phyloP scores from a whole-genome alignment of 768 basidiomycete species.

The Termitomyces sp. region DNA sequence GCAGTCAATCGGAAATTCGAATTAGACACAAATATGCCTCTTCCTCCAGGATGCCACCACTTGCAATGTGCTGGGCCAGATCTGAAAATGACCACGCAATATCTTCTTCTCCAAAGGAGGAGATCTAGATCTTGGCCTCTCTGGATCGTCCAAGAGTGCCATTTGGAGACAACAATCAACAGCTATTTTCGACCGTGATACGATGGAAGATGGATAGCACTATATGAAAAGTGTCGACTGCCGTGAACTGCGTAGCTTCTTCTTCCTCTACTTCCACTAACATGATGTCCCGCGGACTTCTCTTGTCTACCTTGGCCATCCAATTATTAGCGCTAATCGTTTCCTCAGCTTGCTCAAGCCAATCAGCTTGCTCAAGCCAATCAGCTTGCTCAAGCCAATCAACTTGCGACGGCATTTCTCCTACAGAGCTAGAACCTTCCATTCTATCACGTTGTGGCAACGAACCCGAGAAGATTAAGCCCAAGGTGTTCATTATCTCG shows the following conservation, averaged over 20 bases:
- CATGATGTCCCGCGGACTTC: not conserved
- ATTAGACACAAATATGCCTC: no score
- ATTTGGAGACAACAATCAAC: not conserved
- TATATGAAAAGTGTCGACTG: not conserved
- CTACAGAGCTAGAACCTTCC: not conserved
- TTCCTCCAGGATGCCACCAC: no score
- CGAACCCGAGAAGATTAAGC: not conserved
- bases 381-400: no score
- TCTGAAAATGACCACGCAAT: no score
- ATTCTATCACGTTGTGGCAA: not conserved
- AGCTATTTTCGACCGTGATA: not conserved
- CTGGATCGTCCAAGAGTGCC: not conserved
- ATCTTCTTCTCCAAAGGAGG: no score
- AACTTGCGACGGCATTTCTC: not conserved
- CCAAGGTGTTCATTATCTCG: constrained; percentile 10
- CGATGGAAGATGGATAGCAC: not conserved
- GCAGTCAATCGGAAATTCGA: no score
- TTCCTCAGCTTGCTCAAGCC: not conserved
- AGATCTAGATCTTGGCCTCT: no score
- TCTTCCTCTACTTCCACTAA: not conserved
- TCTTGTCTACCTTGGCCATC: not conserved
- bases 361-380: no score
- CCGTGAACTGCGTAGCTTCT: not conserved
- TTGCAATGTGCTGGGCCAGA: no score
- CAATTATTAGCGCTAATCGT: not conserved